phyloP scores from a whole-genome alignment of 176 grass and related monocot species.

The Bonia amplexicaulis region DNA sequence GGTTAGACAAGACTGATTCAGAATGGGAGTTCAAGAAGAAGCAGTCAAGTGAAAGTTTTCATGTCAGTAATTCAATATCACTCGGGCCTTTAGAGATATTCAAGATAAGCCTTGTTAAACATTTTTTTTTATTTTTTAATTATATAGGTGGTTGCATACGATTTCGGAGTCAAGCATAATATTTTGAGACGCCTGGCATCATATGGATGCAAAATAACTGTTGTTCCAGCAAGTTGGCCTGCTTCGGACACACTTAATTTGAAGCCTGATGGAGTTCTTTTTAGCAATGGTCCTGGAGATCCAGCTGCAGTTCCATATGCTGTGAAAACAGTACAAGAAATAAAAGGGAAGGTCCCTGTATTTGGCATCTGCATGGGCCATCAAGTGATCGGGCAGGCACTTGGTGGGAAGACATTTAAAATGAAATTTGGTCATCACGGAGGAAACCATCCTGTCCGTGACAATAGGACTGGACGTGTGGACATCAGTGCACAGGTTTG shows the following conservation, averaged over 20 bases:
- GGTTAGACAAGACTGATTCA: slow-evolving; percentile 60
- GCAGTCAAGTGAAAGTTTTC: slow-evolving; percentile 50
- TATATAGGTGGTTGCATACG: slow-evolving; percentile 76
- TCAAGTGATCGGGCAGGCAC: slow-evolving; percentile 91
- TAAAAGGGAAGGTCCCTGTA: slow-evolving; percentile 83
- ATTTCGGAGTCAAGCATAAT: slow-evolving; percentile 98
- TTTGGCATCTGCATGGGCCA: slow-evolving; percentile 99
- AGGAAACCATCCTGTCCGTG: slow-evolving; percentile 91
- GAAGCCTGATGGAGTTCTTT: slow-evolving; percentile 96
- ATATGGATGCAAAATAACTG: slow-evolving; percentile 93
- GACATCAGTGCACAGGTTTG: slow-evolving; percentile 96
- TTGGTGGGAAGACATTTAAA: slow-evolving; percentile 98
- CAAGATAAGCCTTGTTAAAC: too few relatives aligned
- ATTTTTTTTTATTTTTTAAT: not conserved
- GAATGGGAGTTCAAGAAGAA: slow-evolving; percentile 83
- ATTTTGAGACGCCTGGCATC: slow-evolving; percentile 91
- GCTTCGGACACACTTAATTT: slow-evolving; percentile 62
- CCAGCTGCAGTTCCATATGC: slow-evolving; percentile 95
- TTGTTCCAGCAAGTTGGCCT: slow-evolving; percentile 92
- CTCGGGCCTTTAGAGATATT: too few relatives aligned
- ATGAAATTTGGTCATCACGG: slow-evolving; percentile 99
- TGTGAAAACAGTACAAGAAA: slow-evolving; percentile 85
- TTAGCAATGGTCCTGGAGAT: slow-evolving; percentile 98
- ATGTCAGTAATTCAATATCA: slow-evolving; percentile 44
- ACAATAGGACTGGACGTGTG: slow-evolving; percentile 69